These are phyloP conservation scores for Debaryomyces tyrocola DNA, from an alignment of 805 yeast species.

Conservation along the genomic window DNA sequence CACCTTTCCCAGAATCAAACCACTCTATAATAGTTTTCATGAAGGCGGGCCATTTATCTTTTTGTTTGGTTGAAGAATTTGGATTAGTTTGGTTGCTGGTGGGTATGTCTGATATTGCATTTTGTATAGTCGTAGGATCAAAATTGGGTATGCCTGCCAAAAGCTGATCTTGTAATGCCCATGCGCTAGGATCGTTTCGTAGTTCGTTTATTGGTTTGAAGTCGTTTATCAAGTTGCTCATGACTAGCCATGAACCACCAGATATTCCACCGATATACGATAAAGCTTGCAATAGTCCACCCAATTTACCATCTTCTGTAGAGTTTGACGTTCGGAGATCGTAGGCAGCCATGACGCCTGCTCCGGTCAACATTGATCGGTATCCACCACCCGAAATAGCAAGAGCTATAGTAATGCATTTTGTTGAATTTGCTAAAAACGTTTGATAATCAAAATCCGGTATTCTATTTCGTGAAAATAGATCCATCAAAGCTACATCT, in stretches of 20 bases:
- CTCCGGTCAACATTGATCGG: slow-evolving; percentile 60
- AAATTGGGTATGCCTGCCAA: slow-evolving; percentile 59
- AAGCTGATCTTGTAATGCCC: slow-evolving; percentile 49
- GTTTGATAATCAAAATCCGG: slow-evolving; percentile 29
- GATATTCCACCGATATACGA: slow-evolving; percentile 65
- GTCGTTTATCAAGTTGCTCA: slow-evolving; percentile 39
- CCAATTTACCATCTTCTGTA: slow-evolving; percentile 27
- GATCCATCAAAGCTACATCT: slow-evolving; percentile 23
- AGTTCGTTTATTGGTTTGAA: slow-evolving; percentile 24
- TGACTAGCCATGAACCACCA: slow-evolving; percentile 73
- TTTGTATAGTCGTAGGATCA: slow-evolving; percentile 24
- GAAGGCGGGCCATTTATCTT: no score
- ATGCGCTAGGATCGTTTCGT: slow-evolving; percentile 21
- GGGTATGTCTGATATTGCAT: background rate
- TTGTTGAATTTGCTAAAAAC: slow-evolving; percentile 15
- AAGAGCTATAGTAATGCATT: slow-evolving; percentile 33
- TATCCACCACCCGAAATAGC: slow-evolving; percentile 55
- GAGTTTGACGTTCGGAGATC: slow-evolving; percentile 45
- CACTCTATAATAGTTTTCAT: no score
- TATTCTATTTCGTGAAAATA: slow-evolving; percentile 28
- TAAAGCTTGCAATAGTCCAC: slow-evolving; percentile 55
- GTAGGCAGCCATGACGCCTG: slow-evolving; percentile 53
- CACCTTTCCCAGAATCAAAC: no score
- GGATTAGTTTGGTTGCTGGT: no score
- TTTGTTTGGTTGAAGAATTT: no score